Conservation (phyloP, 805 yeast genomes). For the Candida boidinii region DNA sequence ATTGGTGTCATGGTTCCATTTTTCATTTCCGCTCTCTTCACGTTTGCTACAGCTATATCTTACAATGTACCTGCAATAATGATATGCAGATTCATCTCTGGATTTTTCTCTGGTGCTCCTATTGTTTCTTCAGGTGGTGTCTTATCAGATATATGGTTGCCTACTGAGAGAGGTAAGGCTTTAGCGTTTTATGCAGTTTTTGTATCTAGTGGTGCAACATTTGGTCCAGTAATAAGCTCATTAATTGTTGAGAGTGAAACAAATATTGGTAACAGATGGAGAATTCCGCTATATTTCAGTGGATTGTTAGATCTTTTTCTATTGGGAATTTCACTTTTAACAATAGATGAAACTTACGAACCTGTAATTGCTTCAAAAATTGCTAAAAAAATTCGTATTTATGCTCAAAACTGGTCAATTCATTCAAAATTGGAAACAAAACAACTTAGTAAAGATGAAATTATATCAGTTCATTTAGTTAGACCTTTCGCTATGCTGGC, state of each 20-base stretch:
- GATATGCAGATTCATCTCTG: constrained; percentile 48
- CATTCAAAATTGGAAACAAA: constrained; percentile 21
- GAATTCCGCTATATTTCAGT: constrained; percentile 47
- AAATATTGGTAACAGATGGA: constrained; percentile 42
- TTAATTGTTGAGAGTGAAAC: constrained; percentile 34
- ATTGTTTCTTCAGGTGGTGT: constrained; percentile 53
- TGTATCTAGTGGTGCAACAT: constrained; percentile 57
- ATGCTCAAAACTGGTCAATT: constrained; percentile 22
- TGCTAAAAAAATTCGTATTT: constrained; percentile 19
- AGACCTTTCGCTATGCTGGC: constrained; percentile 33
- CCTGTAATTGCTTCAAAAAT: constrained; percentile 22
- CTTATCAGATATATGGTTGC: constrained; percentile 48
- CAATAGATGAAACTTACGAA: constrained; percentile 32
- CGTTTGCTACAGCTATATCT: constrained; percentile 43
- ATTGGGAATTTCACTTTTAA: constrained; percentile 23
- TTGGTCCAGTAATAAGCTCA: constrained; percentile 55
- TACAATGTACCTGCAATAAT: constrained; percentile 42
- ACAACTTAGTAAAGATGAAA: constrained; percentile 12
- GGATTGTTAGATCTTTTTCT: constrained; percentile 31
- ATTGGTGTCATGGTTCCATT: constrained; percentile 35
- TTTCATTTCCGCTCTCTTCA: constrained; percentile 29
- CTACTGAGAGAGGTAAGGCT: constrained; percentile 44
- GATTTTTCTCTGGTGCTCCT: constrained; percentile 53
- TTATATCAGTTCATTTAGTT: constrained; percentile 20
- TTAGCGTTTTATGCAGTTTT: constrained; percentile 39